Percentiles rank a stretch among this genome's conserved stretches.
Evolutionary conservation across 768 basidiomycete species (phyloP).

Genomic region (Suillus spraguei): DNA sequence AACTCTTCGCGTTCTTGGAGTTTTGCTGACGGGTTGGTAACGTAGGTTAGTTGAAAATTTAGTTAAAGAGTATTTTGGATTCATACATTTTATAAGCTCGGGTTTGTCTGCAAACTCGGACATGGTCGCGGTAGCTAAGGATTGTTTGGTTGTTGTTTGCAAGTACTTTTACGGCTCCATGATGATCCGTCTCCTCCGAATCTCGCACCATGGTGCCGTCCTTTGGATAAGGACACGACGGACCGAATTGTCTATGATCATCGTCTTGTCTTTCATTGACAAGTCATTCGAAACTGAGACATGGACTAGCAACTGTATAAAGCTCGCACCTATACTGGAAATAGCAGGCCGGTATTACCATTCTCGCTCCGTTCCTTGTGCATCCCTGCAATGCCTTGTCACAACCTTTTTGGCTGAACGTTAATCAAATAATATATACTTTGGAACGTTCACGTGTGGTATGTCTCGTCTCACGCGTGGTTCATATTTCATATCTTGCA

Average conservation of each 20-base stretch:
- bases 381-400: neutral
- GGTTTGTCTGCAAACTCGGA: slow-evolving; percentile 32
- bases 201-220: neutral
- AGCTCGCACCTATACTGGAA: neutral
- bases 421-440: neutral
- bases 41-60: neutral
- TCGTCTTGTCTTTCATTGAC: neutral
- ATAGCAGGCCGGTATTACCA: neutral
- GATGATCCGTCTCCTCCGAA: neutral
- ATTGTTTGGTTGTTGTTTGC: slow-evolving; percentile 13
- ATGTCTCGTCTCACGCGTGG: slow-evolving; percentile 1
- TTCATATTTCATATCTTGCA: neutral
- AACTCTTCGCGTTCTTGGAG: slow-evolving; percentile 70
- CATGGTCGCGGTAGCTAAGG: slow-evolving; percentile 21
- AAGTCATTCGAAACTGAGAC: neutral
- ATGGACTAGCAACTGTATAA: neutral
- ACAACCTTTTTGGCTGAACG: neutral
- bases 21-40: slow-evolving; percentile 45
- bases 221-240: neutral
- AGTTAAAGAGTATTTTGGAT: neutral
- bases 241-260: neutral
- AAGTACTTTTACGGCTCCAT: neutral
- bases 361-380: neutral
- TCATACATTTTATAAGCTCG: slow-evolving; percentile 36
- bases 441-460: neutral